These are phyloP conservation scores for Brassica carinata DNA, from an alignment of 345 rosid species.

Conservation along the genomic window DNA sequence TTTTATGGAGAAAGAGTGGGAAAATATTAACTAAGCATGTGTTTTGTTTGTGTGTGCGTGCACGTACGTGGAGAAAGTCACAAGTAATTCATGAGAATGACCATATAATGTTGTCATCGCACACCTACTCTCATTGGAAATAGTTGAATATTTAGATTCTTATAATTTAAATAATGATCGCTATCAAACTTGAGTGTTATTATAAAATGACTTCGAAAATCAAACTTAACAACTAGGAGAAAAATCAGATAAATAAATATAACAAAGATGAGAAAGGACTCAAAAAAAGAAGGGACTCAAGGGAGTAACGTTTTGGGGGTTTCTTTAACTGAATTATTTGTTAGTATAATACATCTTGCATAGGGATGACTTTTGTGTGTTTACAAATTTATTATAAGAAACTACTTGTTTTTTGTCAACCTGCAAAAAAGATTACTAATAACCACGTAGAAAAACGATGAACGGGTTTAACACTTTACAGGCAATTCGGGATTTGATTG, in stretches of 20 bases:
- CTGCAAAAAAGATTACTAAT: not conserved
- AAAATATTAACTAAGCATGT: slow-evolving; percentile 18
- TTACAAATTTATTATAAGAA: not conserved
- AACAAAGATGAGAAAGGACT: not conserved
- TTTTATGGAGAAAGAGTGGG: slow-evolving; percentile 8
- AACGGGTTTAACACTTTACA: no score
- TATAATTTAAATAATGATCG: not conserved
- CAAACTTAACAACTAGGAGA: not conserved
- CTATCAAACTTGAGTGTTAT: not conserved
- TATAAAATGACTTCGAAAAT: not conserved
- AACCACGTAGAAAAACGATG: not conserved
- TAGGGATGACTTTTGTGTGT: not conserved
- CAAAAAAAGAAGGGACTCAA: no score
- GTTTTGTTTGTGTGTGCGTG: slow-evolving; percentile 26
- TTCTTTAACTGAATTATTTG: no score
- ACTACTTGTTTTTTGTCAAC: not conserved
- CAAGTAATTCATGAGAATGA: slow-evolving; percentile 29
- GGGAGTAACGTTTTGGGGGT: no score
- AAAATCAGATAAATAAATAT: not conserved
- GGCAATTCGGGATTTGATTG: no score
- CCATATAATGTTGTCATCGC: slow-evolving; percentile 34
- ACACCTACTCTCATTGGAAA: not conserved
- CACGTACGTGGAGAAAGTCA: slow-evolving; percentile 32
- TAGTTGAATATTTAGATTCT: not conserved
- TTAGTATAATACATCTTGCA: no score